Evolutionary conservation across 352 stramenopile species (phyloP), one percentile per base, ranked within the genome.

Genomic region (Phytophthora rubi): DNA sequence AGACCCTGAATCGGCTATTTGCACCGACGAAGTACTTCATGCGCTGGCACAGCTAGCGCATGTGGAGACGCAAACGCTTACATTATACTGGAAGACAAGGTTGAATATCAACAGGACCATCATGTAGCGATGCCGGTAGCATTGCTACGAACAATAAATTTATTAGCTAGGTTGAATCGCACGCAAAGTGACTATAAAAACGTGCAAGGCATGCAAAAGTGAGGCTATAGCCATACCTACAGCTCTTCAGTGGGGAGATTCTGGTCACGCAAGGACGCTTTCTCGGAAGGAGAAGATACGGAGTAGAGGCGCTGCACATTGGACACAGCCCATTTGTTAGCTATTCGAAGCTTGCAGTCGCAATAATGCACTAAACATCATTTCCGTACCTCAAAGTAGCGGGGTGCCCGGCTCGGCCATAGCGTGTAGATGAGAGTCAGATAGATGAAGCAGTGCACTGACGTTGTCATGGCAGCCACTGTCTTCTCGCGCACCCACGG

Each of bases 401-500:
- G 76, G 6, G 85, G 86, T 5, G 86, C 86, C 33, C 85, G 79
- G 23, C 83, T 85, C 8, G 86, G 82, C 85, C 85, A 94, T 18
- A 94, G 56, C 44, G 89, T 70, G 61, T 84, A 93, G 42, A 92
- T 84, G 57, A 94, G 80, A 2, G 79, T 68, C n/a, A 70, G 66
- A 70, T 89, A 92, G 62, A 92, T 74, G 26, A 62, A 62, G 45
- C 85, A 60, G 35, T 94, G 82, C 26, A 90, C 70, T 8, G 67
- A 76, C 1, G 80, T 77, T 10, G 83, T 82, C 23, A 92, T 80
- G 18, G 72, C 75, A 2, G 76, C 81, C 32, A 94, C 86, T 12
- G 85, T 88, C 62, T 92, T 92, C 67, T 93, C 85, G 4, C 83
- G 85, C 16, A 94, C 86, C 83, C 85, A 94, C 12, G 86, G 83